Conservation (phyloP, 2,329 filamentous ascomycete species). For the Xylariomycetidae sp. region DNA sequence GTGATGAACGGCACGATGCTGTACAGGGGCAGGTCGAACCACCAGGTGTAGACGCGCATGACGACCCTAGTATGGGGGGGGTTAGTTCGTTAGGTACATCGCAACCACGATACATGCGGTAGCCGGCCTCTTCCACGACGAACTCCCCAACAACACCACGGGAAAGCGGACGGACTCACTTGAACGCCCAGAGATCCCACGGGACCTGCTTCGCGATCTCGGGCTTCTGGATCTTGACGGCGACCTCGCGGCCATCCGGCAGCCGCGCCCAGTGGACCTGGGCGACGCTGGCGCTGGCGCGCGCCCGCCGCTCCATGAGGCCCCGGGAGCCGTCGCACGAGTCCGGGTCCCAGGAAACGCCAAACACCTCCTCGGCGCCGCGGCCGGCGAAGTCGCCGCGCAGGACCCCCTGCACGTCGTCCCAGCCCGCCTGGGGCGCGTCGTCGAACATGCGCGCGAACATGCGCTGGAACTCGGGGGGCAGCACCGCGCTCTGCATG, state of each 20-base stretch:
- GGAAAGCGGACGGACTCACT: too few species aligned
- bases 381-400: slow-evolving; percentile 80
- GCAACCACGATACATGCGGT: too few species aligned
- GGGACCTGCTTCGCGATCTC: slow-evolving; percentile 87
- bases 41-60: slow-evolving; percentile 72
- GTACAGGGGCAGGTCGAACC: slow-evolving; percentile 91
- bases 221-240: slow-evolving; percentile 92
- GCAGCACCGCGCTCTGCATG: slow-evolving; percentile 93
- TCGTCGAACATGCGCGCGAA: slow-evolving; percentile 97
- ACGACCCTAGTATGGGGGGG: slow-evolving; percentile 55
- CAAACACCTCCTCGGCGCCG: slow-evolving; percentile 85
- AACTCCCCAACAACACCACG: too few species aligned
- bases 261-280: slow-evolving; percentile 94
- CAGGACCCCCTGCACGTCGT: slow-evolving; percentile 78
- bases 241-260: slow-evolving; percentile 81
- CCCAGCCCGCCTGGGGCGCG: slow-evolving; percentile 88
- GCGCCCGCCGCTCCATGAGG: slow-evolving; percentile 52
- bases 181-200: slow-evolving; percentile 96
- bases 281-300: slow-evolving; percentile 84
- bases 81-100: too few species aligned
- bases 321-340: slow-evolving; percentile 40
- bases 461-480: slow-evolving; percentile 93
- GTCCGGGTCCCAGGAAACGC: slow-evolving; percentile 71
- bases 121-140: too few species aligned
- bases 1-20: slow-evolving; percentile 87